Evolutionary conservation across 495 filamentous ascomycete species (phyloP), one percentile per base, ranked within the genome.

Genomic region (Penicillium tannophilum): DNA sequence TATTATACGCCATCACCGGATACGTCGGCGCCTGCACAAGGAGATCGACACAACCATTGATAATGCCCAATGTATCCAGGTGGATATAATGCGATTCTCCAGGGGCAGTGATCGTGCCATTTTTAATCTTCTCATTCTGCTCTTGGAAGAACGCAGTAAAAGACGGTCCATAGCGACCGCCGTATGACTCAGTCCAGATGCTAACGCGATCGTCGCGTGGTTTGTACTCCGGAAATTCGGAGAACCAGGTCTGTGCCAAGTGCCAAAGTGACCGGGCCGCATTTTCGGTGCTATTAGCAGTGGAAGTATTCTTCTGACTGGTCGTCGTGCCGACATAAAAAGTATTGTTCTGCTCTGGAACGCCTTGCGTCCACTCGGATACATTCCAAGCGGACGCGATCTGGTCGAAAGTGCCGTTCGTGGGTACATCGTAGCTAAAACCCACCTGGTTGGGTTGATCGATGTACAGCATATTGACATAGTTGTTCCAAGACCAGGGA

Each of bases 41-140:
- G 49, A 85, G 80, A 70, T 95, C 90, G 49, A 93, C 78, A 60
- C 91, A 92, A 39, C 88, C 90, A 67, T 93, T 92, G 49, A 91
- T 75, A 41, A 83, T 78, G 0, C 77, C 71, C 11, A 83, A 57
- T 0, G 80, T 82, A 51, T 82, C 78, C 10, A 83, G 65, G 46
- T 81, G 72, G 31, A 83, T 81, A 28, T 69, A 69, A 53, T 73
- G 71, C 2, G 70, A 64, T 16, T 71, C 71, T 0, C 61, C 65
- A 0, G 63, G 52, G 12, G 60, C 51, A n/a, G 60, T 54, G 41
- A 76, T 47, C 2, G 62, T 70, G 9, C 71, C 68, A 39, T 76
- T 81, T 59, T 63, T 76, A 61, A 76, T 84, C 71, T 60, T 75
- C 58, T 74, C 74, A 55, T 91, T 91, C 66, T 90, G 87, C 55